Evolutionary conservation across 2,329 filamentous ascomycete species (phyloP).

Genomic region (Cyanodermella asteris): DNA sequence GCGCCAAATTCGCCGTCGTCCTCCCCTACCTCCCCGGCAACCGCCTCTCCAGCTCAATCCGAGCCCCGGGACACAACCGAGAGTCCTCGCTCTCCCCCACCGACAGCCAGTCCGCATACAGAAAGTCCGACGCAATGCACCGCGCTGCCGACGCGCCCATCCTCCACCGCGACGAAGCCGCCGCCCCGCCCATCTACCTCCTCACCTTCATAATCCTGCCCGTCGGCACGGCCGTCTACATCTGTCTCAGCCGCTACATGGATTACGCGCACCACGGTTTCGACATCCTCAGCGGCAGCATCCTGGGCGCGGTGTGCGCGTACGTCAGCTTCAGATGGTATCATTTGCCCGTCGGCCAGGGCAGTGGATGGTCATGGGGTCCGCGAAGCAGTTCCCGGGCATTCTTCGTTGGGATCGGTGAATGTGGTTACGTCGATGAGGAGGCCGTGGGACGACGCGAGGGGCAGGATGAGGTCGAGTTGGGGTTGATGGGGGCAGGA

Average conservation of each 20-base stretch:
- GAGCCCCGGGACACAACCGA: constrained; percentile 4
- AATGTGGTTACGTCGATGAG: constrained; percentile 1
- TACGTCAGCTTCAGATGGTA: constrained; percentile 68
- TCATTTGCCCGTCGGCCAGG: constrained; percentile 56
- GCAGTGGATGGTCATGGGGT: constrained; percentile 78
- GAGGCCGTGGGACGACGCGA: too few species aligned
- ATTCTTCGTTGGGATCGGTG: constrained; percentile 30
- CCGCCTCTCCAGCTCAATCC: constrained; percentile 11
- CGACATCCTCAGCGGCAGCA: constrained; percentile 67
- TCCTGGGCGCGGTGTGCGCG: constrained; percentile 50
- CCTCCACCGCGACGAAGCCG: constrained; percentile 47
- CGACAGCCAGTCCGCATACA: not conserved
- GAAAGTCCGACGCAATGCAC: constrained; percentile 1
- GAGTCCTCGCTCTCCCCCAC: not conserved
- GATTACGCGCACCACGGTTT: constrained; percentile 85
- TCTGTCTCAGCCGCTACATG: constrained; percentile 67
- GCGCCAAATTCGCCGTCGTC: constrained; percentile 56
- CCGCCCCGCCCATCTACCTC: constrained; percentile 64
- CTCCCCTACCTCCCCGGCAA: constrained; percentile 42
- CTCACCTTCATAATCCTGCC: constrained; percentile 49
- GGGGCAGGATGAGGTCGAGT: too few species aligned
- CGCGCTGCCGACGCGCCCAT: constrained; percentile 13
- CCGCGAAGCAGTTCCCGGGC: constrained; percentile 49
- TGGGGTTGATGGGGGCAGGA: too few species aligned
- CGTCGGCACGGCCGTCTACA: constrained; percentile 54